These are phyloP conservation scores for Chimonanthus salicifolius DNA, from an alignment of 164 flowering plant species.

Conservation along the genomic window DNA sequence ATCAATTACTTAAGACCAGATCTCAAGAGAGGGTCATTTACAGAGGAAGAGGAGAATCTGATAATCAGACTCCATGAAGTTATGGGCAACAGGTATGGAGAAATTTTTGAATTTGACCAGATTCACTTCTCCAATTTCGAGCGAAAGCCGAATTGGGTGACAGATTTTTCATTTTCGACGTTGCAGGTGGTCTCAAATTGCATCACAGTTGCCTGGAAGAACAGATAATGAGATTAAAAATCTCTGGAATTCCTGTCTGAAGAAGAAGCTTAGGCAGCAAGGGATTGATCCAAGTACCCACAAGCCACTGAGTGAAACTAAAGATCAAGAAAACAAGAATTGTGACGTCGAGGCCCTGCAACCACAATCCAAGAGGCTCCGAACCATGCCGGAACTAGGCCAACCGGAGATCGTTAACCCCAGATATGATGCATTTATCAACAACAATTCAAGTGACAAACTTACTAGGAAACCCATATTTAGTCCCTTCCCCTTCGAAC, in stretches of 20 bases:
- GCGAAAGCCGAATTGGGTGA: neutral
- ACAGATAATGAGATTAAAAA: conserved; percentile 92
- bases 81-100: conserved; percentile 73
- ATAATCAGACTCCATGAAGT: conserved; percentile 77
- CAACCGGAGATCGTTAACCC: conserved; percentile 17
- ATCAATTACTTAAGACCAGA: conserved; percentile 87
- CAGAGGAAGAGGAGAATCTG: conserved; percentile 69
- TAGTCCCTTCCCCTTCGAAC: conserved; percentile 29
- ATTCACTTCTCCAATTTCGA: neutral
- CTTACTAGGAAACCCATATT: conserved; percentile 21
- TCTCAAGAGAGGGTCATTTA: conserved; percentile 78
- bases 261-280: conserved; percentile 80
- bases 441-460: conserved; percentile 13
- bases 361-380: conserved; percentile 12
- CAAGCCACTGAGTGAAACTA: conserved; percentile 59
- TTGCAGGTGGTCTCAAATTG: conserved; percentile 94
- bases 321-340: conserved; percentile 33
- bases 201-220: conserved; percentile 89
- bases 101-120: neutral
- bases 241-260: conserved; percentile 86
- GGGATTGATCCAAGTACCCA: conserved; percentile 95
- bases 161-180: neutral
- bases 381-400: conserved; percentile 10
- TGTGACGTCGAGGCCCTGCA: conserved; percentile 14
- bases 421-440: conserved; percentile 5